Base-by-base conservation (phyloP, 2,329 filamentous ascomycete species). In the Aureobasidium sp. region DNA sequence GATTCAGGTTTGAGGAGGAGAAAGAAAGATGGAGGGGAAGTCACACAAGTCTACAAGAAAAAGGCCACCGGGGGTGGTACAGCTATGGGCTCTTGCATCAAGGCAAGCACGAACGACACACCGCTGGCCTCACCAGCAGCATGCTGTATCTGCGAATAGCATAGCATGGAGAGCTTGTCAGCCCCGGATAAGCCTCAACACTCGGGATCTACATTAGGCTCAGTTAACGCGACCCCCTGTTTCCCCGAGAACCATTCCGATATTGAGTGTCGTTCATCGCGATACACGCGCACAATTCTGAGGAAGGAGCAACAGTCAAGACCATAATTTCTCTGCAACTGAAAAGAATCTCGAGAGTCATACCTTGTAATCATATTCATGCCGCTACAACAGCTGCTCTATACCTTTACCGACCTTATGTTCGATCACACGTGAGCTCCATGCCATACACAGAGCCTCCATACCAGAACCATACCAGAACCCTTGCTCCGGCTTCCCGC, bases 131-230 rank as follows among this genome's bases (percentile, higher is more conserved):
- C 53, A 57, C n/a, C 45, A 50, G 44, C 57, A 59, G 54, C 45
- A 41, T 41, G 37, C 44, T 59, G 44, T 49, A 45, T 42, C 44
- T 50, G 36, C 57, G 57, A 59, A 58, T 58, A 58, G 42, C 21
- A 37, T 58, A 21, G 25, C 21, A 21, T 55, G 25, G 39, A 55
- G 27, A 37, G 54, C 42, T 47, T 27, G 54, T 58, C 54, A 58
- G 54, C 54, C 42, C 54, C 54, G 39, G 54, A 58, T 58, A 58
- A 58, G 54, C 54, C 54, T 58, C 54, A 58, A 37, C 42, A 30
- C 16, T 39, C 32, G 39, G 37, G 54, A 57, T 57, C 54, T 58
- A 10, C 54, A 47, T 58, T 58, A 47, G 42, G 54, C 42, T 29
- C 8, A 16, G 25, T 27, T 57, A 44, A 15, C 5, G 3, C 44